Base-by-base conservation (phyloP, 73 alveolate species). In the Tetrahymena borealis region DNA sequence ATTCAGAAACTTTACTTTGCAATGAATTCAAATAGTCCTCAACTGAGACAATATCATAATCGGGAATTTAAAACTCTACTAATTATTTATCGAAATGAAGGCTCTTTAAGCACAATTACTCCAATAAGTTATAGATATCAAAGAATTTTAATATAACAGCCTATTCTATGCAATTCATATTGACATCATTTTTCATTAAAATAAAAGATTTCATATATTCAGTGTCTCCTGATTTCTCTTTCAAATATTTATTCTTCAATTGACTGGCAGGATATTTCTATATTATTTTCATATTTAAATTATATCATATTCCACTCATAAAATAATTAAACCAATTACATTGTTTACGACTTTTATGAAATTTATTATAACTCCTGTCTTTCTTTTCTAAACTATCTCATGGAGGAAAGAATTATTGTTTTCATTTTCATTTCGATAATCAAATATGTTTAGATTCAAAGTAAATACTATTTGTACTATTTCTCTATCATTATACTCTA, bases 361-460 rank as follows among this genome's bases (percentile, higher is more conserved):
- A n/a, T 79, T 79, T 13, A 92, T 35, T 9, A 92, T 38, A 18
- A 79, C 78, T 7, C 79, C 95, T 38, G 93, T 92, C 28, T 92
- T 92, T 37, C 93, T 78, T 41, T 33, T 92, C 33, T 92, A 35
- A 9, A 92, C 78, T 24, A 92, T 11, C 32, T 79, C 90, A 24
- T 92, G 93, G 33, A 92, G 32, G 38, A 92, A 79, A 0, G 93
- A 39, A 32, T 92, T 91, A 36, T 85, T 85, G 15, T n/a, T 60
- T 78, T 39, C 32, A 31, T 91, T 92, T 79, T 39, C n/a, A 92
- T 60, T 60, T 28, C 85, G n/a, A 28, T 60, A 60, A 60, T 60
- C 85, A 6, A 60, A 60, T 3, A 60, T 60, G 28, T 60, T 60
- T 60, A 60, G 31, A n/a, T 60, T 60, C 31, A 60, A 60, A 18